Evolutionary conservation across 176 grass and related monocot species (phyloP), one percentile per base, ranked within the genome.

Genomic region (Musa schizocarpa): DNA sequence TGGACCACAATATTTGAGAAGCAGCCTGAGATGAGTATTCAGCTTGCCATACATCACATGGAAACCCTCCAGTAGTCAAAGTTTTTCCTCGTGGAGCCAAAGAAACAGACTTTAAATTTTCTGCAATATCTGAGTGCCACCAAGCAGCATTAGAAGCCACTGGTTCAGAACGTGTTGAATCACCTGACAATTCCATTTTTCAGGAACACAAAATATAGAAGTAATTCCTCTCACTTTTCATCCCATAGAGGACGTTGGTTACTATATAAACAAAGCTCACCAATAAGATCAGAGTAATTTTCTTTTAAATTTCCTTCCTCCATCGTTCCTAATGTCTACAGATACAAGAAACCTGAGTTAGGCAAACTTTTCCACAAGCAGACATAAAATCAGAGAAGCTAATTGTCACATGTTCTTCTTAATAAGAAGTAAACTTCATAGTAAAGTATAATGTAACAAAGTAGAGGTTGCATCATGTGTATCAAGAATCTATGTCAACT

Each of bases 1-100:
- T 89, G 57, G 84, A 98, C 94, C 94, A 98, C 72, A 98, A 86
- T 68, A 64, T 83, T 71, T 93, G 90, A 70, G 85, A 87, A 65
- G 90, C 66, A 83, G 82, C 77, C 64, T 69, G 73, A 43, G 89
- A 86, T 34, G 86, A 77, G 54, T 71, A 56, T 82, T 88, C 72
- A 84, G 9, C 71, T 77, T 86, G 80, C 69, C 57, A 75, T 65
- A 50, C 63, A 80, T 63, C 71, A 74, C 75, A 53, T 71, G 81
- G 56, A 78, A 86, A 82, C 55, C 65, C 74, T 21, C 43, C 64
- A 54, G 27, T 74, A 53, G 72, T 77, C n/a, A 78, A 85, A 80
- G 55, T 73, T 8, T 71, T 71, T 59, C 80, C 87, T 72, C 62
- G 67, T 50, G 81, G 72, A 80, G 63, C 73, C 63, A 78, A 68